phyloP scores from a whole-genome alignment of 495 filamentous ascomycete species.

The Hypoxylon fuscum region DNA sequence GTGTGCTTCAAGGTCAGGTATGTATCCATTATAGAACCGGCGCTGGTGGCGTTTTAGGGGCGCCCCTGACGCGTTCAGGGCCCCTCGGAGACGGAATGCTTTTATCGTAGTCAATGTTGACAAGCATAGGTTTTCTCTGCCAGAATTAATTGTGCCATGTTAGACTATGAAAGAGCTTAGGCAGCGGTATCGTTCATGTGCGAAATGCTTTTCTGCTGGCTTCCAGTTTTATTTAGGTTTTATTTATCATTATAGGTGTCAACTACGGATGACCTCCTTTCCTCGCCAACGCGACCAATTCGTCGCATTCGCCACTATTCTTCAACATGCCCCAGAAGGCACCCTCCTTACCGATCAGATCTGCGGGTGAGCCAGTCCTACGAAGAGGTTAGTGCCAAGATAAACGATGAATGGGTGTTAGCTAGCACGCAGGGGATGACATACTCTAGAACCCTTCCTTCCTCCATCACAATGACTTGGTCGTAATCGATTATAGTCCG shows the following conservation, averaged over 20 bases:
- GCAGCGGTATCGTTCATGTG: too few relatives aligned
- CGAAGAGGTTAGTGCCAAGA: not conserved
- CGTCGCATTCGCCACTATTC: slow-evolving; percentile 25
- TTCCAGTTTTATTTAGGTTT: not conserved
- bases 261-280: not conserved
- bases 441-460: slow-evolving; percentile 44
- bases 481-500: slow-evolving; percentile 61
- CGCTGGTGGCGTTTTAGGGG: not conserved
- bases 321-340: slow-evolving; percentile 30
- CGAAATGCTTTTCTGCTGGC: too few relatives aligned
- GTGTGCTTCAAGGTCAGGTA: too few relatives aligned
- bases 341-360: slow-evolving; percentile 14
- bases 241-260: not conserved
- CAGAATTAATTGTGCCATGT: too few relatives aligned
- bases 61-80: not conserved
- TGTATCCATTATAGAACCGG: not conserved
- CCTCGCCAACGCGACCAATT: slow-evolving; percentile 11
- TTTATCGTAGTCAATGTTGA: not conserved
- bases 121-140: too few relatives aligned
- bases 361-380: slow-evolving; percentile 14
- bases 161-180: too few relatives aligned
- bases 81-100: not conserved
- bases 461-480: slow-evolving; percentile 44
- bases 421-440: not conserved
- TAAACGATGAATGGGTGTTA: not conserved